phyloP scores from a whole-genome alignment of 257 asterid genomes.

The Solanum piurae region DNA sequence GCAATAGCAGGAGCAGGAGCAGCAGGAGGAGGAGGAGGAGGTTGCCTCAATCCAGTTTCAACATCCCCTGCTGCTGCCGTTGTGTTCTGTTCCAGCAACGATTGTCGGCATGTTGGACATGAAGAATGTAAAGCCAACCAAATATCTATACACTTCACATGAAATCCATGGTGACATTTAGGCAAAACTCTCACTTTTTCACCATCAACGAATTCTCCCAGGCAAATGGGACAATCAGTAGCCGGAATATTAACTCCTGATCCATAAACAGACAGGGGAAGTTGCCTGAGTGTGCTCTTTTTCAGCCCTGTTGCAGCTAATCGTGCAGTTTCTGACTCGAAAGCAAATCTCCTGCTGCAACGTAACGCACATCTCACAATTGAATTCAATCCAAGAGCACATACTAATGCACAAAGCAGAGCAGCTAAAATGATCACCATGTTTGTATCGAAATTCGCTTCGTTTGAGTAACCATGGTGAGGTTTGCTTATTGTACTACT shows the following conservation, averaged over 20 bases:
- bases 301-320: slow-evolving; percentile 40
- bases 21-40: background rate
- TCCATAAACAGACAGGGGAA: slow-evolving; percentile 54
- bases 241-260: slow-evolving; percentile 25
- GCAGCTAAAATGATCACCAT: slow-evolving; percentile 75
- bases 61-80: background rate
- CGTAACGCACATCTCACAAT: slow-evolving; percentile 45
- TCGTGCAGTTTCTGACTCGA: slow-evolving; percentile 9
- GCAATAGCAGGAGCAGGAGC: slow-evolving; percentile 8
- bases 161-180: slow-evolving; percentile 61
- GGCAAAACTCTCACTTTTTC: slow-evolving; percentile 69
- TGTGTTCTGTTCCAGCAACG: slow-evolving; percentile 30
- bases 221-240: slow-evolving; percentile 75
- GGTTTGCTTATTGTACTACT: slow-evolving; percentile 9
- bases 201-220: slow-evolving; percentile 60
- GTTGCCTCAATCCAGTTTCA: slow-evolving; percentile 18
- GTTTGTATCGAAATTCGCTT: slow-evolving; percentile 47
- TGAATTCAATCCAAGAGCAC: slow-evolving; percentile 64
- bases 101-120: slow-evolving; percentile 71
- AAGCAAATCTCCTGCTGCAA: slow-evolving; percentile 28
- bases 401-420: slow-evolving; percentile 52
- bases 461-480: slow-evolving; percentile 9
- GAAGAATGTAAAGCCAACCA: slow-evolving; percentile 73
- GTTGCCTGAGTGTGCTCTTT: slow-evolving; percentile 38
- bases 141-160: slow-evolving; percentile 55